Conservation (phyloP, 169 alveolate species). For the Babesia microti region DNA sequence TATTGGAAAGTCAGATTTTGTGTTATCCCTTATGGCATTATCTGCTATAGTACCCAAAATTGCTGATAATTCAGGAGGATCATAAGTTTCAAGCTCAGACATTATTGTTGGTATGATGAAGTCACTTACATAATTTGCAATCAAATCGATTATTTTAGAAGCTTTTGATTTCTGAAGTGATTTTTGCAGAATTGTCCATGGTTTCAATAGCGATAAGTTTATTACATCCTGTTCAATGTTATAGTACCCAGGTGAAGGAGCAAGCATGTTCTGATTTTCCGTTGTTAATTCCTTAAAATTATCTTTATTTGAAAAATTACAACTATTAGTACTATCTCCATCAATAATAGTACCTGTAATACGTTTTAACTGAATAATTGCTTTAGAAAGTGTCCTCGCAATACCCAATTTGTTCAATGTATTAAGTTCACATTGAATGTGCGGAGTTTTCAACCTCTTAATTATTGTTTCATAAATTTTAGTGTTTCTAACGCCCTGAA, state of each 20-base stretch:
- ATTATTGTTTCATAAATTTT: conserved; percentile 18
- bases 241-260: too few relatives aligned
- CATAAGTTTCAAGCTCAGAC: conserved; percentile 28
- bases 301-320: background rate
- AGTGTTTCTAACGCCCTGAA: conserved; percentile 30
- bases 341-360: too few relatives aligned
- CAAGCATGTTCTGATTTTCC: conserved; percentile 10
- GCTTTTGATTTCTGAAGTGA: conserved; percentile 7
- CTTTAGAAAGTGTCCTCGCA: conserved; percentile 23
- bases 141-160: conserved; percentile 7
- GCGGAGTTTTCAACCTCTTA: conserved; percentile 22
- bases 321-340: background rate
- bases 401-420: conserved; percentile 33
- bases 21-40: conserved; percentile 23
- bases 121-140: conserved; percentile 26
- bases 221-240: too few relatives aligned
- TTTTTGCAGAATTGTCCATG: conserved; percentile 27
- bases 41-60: conserved; percentile 34
- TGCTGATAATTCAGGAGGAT: conserved; percentile 27
- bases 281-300: conserved; percentile 1
- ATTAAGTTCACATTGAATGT: conserved; percentile 20
- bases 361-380: too few relatives aligned
- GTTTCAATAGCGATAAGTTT: conserved; percentile 16
- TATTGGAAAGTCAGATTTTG: conserved; percentile 36
- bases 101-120: conserved; percentile 40